These are phyloP conservation scores for Turritis glabra DNA, from an alignment of 345 rosid species.

Conservation along the genomic window DNA sequence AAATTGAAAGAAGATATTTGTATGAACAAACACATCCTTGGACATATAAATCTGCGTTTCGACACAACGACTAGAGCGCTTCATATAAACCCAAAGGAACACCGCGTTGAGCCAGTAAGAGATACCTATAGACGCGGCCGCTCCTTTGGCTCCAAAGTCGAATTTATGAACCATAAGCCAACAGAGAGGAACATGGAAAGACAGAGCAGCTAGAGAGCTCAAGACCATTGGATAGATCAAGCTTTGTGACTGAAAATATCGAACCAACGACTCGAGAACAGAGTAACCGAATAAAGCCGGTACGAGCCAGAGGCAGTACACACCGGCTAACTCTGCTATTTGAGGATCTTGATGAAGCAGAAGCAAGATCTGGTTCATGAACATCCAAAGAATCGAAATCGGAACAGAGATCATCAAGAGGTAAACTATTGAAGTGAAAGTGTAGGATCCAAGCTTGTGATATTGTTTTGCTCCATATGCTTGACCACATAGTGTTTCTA, in stretches of 20 bases:
- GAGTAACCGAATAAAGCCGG: conserved; percentile 38
- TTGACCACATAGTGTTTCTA: conserved; percentile 90
- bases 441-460: conserved; percentile 39
- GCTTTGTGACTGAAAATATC: conserved; percentile 35
- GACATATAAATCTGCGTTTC: conserved; percentile 24
- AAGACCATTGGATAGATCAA: conserved; percentile 39
- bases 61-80: conserved; percentile 24
- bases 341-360: conserved; percentile 41
- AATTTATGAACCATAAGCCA: conserved; percentile 38
- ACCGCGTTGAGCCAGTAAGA: conserved; percentile 35
- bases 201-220: conserved; percentile 32
- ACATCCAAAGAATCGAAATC: conserved; percentile 36
- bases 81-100: conserved; percentile 41
- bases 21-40: conserved; percentile 32
- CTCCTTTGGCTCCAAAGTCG: conserved; percentile 38
- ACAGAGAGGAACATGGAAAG: conserved; percentile 33
- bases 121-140: conserved; percentile 29
- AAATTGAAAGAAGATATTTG: conserved; percentile 28
- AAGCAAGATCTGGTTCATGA: conserved; percentile 34
- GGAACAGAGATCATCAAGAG: conserved; percentile 31
- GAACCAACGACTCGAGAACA: conserved; percentile 34
- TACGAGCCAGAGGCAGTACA: conserved; percentile 34
- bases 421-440: conserved; percentile 29
- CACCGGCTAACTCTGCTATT: conserved; percentile 32
- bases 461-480: conserved; percentile 78